These are phyloP conservation scores for Phlyctochytrium arcticum DNA, from an alignment of 192 early-diverging fungal genomes.

Conservation along the genomic window DNA sequence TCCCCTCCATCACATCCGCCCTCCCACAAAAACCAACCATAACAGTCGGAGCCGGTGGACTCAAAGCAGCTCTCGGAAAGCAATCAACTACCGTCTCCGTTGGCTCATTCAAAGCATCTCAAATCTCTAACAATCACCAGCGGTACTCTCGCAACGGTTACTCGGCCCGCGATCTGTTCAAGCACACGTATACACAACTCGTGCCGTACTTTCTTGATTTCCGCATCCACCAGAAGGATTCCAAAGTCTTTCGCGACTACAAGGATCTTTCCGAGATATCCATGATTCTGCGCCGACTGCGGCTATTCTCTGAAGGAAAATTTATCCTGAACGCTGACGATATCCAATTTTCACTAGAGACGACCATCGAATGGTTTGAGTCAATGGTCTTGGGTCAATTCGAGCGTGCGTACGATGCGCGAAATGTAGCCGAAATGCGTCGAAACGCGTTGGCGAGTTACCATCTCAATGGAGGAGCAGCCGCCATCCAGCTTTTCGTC, in stretches of 20 bases:
- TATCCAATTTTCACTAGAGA: constrained; percentile 56
- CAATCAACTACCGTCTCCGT: background rate
- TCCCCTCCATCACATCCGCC: constrained; percentile 35
- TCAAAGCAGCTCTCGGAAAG: constrained; percentile 37
- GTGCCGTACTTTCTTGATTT: constrained; percentile 72
- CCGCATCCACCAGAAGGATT: constrained; percentile 57
- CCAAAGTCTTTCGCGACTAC: constrained; percentile 66
- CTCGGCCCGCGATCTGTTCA: constrained; percentile 62
- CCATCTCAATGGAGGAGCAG: constrained; percentile 68
- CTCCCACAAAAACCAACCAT: constrained; percentile 35
- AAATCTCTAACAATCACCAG: constrained; percentile 24
- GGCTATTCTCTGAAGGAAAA: constrained; percentile 48
- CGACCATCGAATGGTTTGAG: constrained; percentile 76
- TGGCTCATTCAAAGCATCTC: constrained; percentile 7
- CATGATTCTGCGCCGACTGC: constrained; percentile 53
- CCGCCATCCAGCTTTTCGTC: constrained; percentile 72
- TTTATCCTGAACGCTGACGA: constrained; percentile 58
- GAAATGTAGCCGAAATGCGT: constrained; percentile 63
- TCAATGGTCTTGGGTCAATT: constrained; percentile 68
- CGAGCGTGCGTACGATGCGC: constrained; percentile 69
- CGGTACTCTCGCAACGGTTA: constrained; percentile 41
- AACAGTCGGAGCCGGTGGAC: constrained; percentile 49
- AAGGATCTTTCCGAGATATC: constrained; percentile 59
- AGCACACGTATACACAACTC: constrained; percentile 54
- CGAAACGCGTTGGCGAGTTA: constrained; percentile 61